Evolutionary conservation across 2,329 filamentous ascomycete genomes (phyloP).

Genomic region (Tetracladium maxilliforme): DNA sequence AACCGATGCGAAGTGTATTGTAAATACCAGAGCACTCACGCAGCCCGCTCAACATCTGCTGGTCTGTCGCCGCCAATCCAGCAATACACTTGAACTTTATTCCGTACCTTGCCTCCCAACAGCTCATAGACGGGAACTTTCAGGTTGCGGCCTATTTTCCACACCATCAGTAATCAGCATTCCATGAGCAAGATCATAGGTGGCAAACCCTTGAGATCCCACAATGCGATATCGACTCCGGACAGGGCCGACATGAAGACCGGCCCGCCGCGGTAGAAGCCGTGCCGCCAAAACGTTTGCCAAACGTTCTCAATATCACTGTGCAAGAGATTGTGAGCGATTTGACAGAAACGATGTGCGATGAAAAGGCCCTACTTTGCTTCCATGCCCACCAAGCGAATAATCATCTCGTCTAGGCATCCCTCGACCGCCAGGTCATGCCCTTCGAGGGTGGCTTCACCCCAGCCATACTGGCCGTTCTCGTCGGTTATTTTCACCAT

Average conservation of each 20-base stretch:
- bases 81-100: slow-evolving; percentile 38
- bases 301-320: slow-evolving; percentile 42
- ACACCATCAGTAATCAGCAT: neutral
- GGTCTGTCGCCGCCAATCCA: slow-evolving; percentile 45
- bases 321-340: neutral
- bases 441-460: slow-evolving; percentile 41
- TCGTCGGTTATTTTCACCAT: slow-evolving; percentile 44
- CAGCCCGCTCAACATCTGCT: slow-evolving; percentile 30
- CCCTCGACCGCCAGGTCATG: slow-evolving; percentile 43
- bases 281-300: slow-evolving; percentile 38
- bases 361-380: slow-evolving; percentile 33
- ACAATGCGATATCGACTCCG: slow-evolving; percentile 46
- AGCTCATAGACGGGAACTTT: slow-evolving; percentile 39
- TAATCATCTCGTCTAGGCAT: slow-evolving; percentile 35
- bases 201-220: slow-evolving; percentile 34
- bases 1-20: too few relatives aligned
- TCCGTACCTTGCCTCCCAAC: slow-evolving; percentile 38
- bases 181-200: neutral
- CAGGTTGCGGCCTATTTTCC: slow-evolving; percentile 26
- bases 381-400: slow-evolving; percentile 36
- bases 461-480: slow-evolving; percentile 36
- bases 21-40: slow-evolving; percentile 9
- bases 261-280: slow-evolving; percentile 45
- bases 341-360: neutral
- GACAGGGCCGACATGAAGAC: slow-evolving; percentile 47